Conservation (phyloP, 2,329 filamentous ascomycete genomes). For the Ilyonectria robusta region DNA sequence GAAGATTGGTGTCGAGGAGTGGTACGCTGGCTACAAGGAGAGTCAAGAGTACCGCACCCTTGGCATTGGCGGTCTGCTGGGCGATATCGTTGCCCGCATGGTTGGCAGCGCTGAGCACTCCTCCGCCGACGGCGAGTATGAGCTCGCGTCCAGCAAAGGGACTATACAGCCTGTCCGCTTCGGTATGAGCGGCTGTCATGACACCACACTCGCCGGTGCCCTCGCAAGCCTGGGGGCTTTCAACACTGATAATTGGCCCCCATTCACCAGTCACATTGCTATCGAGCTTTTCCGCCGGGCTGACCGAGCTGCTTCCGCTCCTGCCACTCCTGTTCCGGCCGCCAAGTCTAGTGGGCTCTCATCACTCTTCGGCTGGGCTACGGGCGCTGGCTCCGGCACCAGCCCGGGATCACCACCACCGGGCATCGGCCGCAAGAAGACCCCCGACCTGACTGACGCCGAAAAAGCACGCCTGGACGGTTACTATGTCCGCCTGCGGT, state of each 20-base stretch:
- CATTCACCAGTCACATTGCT: constrained; percentile 92
- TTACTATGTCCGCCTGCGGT: constrained; percentile 91
- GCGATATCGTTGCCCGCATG: constrained; percentile 86
- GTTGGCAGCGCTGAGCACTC: constrained; percentile 73
- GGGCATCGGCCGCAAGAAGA: constrained; percentile 73
- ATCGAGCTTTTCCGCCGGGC: constrained; percentile 86
- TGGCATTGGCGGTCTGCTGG: constrained; percentile 87
- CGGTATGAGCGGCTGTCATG: constrained; percentile 88
- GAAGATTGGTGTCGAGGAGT: constrained; percentile 89
- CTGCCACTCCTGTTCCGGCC: background rate
- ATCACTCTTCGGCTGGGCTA: constrained; percentile 46
- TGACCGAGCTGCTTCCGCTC: constrained; percentile 42
- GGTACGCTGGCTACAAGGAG: constrained; percentile 90
- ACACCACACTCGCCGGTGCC: constrained; percentile 89
- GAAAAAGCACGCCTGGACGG: constrained; percentile 76
- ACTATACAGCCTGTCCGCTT: constrained; percentile 73
- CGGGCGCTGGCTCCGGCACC: constrained; percentile 33
- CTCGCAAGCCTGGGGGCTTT: constrained; percentile 86
- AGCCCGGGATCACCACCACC: constrained; percentile 51
- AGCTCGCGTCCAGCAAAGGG: constrained; percentile 55
- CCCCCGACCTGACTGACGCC: constrained; percentile 66
- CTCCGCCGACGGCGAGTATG: constrained; percentile 67
- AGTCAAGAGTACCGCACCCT: constrained; percentile 88
- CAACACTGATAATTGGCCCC: constrained; percentile 83
- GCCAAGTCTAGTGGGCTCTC: constrained; percentile 40